These are phyloP conservation scores for Ustilago xerochloae DNA, from an alignment of 1,284 basidiomycete species.

Conservation along the genomic window DNA sequence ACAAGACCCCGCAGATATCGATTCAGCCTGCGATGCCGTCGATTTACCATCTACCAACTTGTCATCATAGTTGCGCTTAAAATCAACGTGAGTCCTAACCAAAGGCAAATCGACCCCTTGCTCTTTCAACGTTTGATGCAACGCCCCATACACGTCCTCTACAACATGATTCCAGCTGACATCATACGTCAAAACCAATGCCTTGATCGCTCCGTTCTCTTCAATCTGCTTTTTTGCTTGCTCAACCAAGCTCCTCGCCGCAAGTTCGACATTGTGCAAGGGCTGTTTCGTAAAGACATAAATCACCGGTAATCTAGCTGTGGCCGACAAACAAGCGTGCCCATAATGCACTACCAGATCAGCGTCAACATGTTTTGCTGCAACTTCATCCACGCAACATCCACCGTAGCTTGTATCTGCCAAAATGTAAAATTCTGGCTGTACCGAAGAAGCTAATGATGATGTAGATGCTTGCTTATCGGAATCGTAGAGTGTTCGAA, in stretches of 20 bases:
- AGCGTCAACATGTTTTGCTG: conserved; percentile 91
- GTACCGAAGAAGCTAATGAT: neutral
- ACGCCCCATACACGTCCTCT: conserved; percentile 31
- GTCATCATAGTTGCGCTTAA: conserved; percentile 50
- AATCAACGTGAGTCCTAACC: conserved; percentile 52
- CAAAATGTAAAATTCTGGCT: conserved; percentile 78
- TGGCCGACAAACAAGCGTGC: conserved; percentile 88
- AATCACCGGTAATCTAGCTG: conserved; percentile 82
- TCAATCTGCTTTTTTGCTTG: conserved; percentile 21
- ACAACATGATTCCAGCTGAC: conserved; percentile 77
- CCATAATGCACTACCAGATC: conserved; percentile 95
- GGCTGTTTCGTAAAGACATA: conserved; percentile 82
- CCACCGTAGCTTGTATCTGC: conserved; percentile 98
- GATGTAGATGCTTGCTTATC: conserved; percentile 2
- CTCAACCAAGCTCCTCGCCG: conserved; percentile 31
- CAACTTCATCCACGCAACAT: conserved; percentile 96
- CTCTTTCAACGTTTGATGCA: conserved; percentile 69
- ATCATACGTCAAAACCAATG: conserved; percentile 78
- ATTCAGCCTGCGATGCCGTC: neutral
- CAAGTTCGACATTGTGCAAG: conserved; percentile 69
- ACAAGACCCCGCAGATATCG: neutral
- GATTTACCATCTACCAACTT: conserved; percentile 32
- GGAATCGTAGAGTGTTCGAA: conserved; percentile 58
- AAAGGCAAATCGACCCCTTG: conserved; percentile 34
- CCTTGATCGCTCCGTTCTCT: conserved; percentile 38